Percentiles rank a stretch among this genome's conserved stretches.
Evolutionary conservation across 1,139 yeast genomes (phyloP).

Genomic region (Wickerhamomyces sp.): DNA sequence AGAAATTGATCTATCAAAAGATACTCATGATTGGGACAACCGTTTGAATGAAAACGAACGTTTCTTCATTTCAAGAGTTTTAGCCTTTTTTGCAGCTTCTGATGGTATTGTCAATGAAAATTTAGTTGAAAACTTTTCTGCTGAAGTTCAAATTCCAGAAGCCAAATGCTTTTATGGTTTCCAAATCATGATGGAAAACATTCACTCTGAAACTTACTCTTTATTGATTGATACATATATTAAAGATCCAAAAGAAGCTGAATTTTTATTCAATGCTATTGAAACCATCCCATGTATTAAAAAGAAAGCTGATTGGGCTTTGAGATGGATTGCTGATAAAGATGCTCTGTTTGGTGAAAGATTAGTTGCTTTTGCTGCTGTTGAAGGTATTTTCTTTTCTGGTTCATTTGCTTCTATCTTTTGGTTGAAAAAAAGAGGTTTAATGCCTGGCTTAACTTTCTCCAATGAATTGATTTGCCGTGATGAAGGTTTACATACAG

Average conservation of each 20-base stretch:
- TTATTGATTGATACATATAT: constrained; percentile 89
- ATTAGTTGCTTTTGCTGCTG: constrained; percentile 97
- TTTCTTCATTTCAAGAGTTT: constrained; percentile 81
- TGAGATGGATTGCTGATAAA: constrained; percentile 88
- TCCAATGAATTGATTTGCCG: constrained; percentile 95
- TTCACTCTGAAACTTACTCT: constrained; percentile 96
- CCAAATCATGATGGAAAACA: constrained; percentile 99
- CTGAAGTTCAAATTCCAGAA: constrained; percentile 96
- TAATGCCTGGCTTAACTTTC: constrained; percentile 97
- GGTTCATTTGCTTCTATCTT: constrained; percentile 98
- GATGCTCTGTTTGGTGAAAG: constrained; percentile 91
- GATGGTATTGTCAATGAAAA: constrained; percentile 98
- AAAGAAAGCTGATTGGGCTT: constrained; percentile 97
- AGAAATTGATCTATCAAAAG: constrained; percentile 95
- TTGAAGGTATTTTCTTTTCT: constrained; percentile 96
- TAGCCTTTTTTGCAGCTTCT: constrained; percentile 98
- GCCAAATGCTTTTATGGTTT: constrained; percentile 98
- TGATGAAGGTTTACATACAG: constrained; percentile 98
- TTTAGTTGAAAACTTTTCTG: constrained; percentile 92
- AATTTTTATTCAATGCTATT: constrained; percentile 85
- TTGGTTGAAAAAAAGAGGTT: constrained; percentile 96
- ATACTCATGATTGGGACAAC: constrained; percentile 84
- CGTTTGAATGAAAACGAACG: constrained; percentile 83
- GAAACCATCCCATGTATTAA: constrained; percentile 91
- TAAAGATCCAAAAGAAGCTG: constrained; percentile 90